Evolutionary conservation across 805 yeast species (phyloP).

Genomic region (Danielia oregonensis): DNA sequence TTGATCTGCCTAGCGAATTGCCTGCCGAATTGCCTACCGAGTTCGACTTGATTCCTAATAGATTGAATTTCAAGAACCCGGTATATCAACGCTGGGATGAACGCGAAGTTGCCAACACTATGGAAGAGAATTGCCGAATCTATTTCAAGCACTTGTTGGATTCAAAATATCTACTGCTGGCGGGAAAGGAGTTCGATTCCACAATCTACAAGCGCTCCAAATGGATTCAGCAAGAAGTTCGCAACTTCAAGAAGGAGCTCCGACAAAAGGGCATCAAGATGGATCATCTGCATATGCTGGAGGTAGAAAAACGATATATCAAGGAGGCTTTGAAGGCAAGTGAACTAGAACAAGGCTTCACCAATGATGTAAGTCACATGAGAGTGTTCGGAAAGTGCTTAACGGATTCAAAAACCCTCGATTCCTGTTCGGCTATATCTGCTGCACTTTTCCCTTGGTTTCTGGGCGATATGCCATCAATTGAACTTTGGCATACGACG

Average conservation of each 20-base stretch:
- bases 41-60: slow-evolving; percentile 8
- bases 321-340: slow-evolving; percentile 5
- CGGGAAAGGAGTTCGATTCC: background rate
- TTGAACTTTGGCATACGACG: slow-evolving; percentile 15
- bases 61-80: slow-evolving; percentile 15
- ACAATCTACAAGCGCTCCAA: background rate
- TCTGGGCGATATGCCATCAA: slow-evolving; percentile 21
- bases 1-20: too few species aligned
- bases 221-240: slow-evolving; percentile 23
- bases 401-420: slow-evolving; percentile 6
- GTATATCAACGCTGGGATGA: slow-evolving; percentile 16
- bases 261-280: slow-evolving; percentile 10
- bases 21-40: too few species aligned
- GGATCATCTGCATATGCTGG: slow-evolving; percentile 9
- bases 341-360: slow-evolving; percentile 15
- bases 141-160: background rate
- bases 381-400: slow-evolving; percentile 27
- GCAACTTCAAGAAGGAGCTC: slow-evolving; percentile 12
- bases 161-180: too few species aligned
- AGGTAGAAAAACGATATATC: slow-evolving; percentile 10
- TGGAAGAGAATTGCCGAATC: background rate
- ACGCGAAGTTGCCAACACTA: background rate
- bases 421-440: slow-evolving; percentile 13
- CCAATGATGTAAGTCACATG: slow-evolving; percentile 17
- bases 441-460: slow-evolving; percentile 28